phyloP scores from a whole-genome alignment of 2,329 filamentous ascomycete genomes.

The Pseudogymnoascus sp. region DNA sequence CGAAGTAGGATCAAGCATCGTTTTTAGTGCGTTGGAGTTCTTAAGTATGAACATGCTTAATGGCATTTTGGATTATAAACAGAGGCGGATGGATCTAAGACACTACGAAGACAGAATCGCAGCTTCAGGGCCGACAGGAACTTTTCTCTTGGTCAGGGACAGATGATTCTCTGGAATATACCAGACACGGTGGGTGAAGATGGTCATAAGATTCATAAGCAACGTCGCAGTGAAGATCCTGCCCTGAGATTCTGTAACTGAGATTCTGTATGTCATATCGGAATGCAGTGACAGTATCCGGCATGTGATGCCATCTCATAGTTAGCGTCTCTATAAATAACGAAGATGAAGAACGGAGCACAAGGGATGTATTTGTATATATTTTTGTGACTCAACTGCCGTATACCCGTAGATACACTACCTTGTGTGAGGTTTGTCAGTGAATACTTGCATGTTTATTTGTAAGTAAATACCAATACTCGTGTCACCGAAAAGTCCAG shows the following conservation, averaged over 20 bases:
- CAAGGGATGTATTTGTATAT: neutral
- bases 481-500: neutral
- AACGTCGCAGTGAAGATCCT: neutral
- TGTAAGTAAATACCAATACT: neutral
- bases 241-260: too few species aligned
- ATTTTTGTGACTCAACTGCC: neutral
- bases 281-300: neutral
- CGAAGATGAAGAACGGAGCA: neutral
- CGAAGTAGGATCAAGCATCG: neutral
- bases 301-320: neutral
- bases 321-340: neutral
- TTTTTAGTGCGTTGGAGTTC: neutral
- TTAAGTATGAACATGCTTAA: neutral
- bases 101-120: neutral
- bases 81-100: neutral
- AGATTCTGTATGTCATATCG: neutral
- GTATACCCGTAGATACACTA: neutral
- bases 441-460: neutral
- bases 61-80: neutral
- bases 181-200: neutral
- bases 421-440: neutral
- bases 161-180: too few species aligned
- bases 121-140: neutral
- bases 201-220: neutral
- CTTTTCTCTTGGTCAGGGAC: neutral